Evolutionary conservation across 2,329 filamentous ascomycete genomes (phyloP).

Genomic region (Claviceps quebecensis): DNA sequence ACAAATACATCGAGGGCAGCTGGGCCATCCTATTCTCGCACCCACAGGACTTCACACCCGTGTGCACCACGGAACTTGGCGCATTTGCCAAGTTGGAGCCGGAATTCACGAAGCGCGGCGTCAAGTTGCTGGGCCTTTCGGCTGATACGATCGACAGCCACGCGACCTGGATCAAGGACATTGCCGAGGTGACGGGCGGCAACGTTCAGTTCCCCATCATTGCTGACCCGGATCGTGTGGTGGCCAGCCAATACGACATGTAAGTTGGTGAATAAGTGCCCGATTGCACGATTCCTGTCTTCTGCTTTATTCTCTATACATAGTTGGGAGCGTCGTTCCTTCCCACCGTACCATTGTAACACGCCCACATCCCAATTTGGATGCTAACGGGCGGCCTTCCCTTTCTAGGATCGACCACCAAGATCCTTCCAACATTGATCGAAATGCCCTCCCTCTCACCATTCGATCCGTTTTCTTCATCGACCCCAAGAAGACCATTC

Average conservation of each 20-base stretch:
- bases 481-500: conserved; percentile 86
- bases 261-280: conserved; percentile 22
- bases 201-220: conserved; percentile 67
- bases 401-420: conserved; percentile 57
- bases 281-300: not conserved
- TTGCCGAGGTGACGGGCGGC: conserved; percentile 61
- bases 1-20: conserved; percentile 64
- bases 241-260: conserved; percentile 70
- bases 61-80: conserved; percentile 91
- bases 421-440: conserved; percentile 67
- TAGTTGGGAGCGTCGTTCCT: no score
- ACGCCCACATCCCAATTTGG: no score
- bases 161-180: conserved; percentile 82
- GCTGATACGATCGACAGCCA: conserved; percentile 79
- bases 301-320: no score
- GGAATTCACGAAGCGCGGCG: conserved; percentile 74
- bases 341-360: no score
- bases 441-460: conserved; percentile 78
- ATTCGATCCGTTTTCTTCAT: conserved; percentile 93
- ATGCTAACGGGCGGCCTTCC: not conserved
- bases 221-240: conserved; percentile 63
- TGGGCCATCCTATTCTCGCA: conserved; percentile 79
- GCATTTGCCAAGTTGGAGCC: conserved; percentile 81
- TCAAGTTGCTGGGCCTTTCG: conserved; percentile 82
- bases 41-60: conserved; percentile 83